A percentile compares a stretch with the other conserved stretches of the same genome.
These are phyloP conservation scores for Dissophora ornata DNA, from an alignment of 192 early-diverging fungal genomes.

Conservation along the genomic window DNA sequence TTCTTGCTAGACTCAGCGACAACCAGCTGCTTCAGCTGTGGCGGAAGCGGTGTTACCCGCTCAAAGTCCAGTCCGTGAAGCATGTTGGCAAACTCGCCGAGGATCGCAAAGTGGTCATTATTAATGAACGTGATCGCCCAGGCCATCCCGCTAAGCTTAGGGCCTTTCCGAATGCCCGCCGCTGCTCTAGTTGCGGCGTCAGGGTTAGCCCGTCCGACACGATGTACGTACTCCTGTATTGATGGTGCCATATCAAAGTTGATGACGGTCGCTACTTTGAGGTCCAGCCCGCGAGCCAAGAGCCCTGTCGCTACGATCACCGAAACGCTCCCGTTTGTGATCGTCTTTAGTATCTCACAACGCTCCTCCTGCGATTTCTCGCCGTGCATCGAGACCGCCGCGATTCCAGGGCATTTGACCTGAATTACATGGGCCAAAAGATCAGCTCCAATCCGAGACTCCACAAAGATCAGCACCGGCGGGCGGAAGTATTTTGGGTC, in stretches of 20 bases:
- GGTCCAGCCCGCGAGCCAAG: conserved; percentile 63
- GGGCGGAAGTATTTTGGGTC: conserved; percentile 64
- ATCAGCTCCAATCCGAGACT: conserved; percentile 63
- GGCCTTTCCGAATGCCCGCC: conserved; percentile 20
- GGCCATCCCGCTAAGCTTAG: conserved; percentile 50
- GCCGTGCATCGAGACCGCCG: conserved; percentile 61
- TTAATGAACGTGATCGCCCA: conserved; percentile 73
- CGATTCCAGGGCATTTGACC: conserved; percentile 47
- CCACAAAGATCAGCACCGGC: conserved; percentile 67
- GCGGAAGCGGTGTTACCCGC: conserved; percentile 64
- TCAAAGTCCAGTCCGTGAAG: conserved; percentile 48
- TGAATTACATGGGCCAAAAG: conserved; percentile 58
- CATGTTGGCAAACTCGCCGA: conserved; percentile 59
- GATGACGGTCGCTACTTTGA: conserved; percentile 63
- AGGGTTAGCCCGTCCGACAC: conserved; percentile 59
- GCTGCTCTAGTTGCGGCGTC: conserved; percentile 41
- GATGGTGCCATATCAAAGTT: conserved; percentile 70
- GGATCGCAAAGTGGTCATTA: conserved; percentile 60
- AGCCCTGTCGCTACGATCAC: conserved; percentile 66
- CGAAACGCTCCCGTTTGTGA: conserved; percentile 42
- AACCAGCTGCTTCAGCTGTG: conserved; percentile 29
- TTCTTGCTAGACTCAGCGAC: neutral
- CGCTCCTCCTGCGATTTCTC: conserved; percentile 64
- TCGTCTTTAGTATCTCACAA: conserved; percentile 31
- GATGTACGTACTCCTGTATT: conserved; percentile 68